Base-by-base conservation (phyloP, 2,329 filamentous ascomycete species). In the Rutstroemia sp. region DNA sequence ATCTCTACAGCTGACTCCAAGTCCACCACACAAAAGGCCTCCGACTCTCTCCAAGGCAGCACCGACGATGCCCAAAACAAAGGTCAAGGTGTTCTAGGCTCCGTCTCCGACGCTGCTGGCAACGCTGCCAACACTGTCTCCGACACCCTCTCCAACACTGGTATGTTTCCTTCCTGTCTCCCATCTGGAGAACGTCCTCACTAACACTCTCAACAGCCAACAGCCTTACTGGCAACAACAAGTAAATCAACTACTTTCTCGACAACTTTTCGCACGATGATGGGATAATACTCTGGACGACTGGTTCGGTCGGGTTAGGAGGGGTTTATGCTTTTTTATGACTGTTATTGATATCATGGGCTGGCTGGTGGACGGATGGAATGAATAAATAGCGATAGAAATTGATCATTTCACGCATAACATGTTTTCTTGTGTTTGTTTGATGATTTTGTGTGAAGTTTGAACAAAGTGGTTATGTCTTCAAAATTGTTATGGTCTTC, bases 21-120 rank as follows among this genome's bases (percentile, higher is more conserved):
- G 70, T 75, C 73, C 19, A 67, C 72, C 54, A 69, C 70, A 58
- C 76, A 79, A 69, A 75, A 78, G 72, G 60, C 73, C 30, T 68
- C 71, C 36, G 77, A 80, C 65, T 65, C 67, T 55, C 67, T 73
- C 62, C 73, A 75, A 58, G 66, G 68, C 46, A 69, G 68, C 60
- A 64, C 65, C 57, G 73, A 76, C 60, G 58, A 71, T 46, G 73
- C 75, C 40, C 69, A 71, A 51, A 65, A 70, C 58, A 57, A 76
- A 63, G 70, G 73, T 64, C 65, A 72, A 63, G 67, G 70, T 51
- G 52, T 74, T 27, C 61, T 76, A 49, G 65, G 71, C 57, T 68
- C 65, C 40, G 74, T 73, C 39, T 70, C 73, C 62, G 71, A 78
- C 52, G 68, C 71, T 25, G 57, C 73, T 59, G 63, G 64, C 64